These are phyloP conservation scores for Acacia acuminata DNA, from an alignment of 306 rosid genomes.

Conservation along the genomic window DNA sequence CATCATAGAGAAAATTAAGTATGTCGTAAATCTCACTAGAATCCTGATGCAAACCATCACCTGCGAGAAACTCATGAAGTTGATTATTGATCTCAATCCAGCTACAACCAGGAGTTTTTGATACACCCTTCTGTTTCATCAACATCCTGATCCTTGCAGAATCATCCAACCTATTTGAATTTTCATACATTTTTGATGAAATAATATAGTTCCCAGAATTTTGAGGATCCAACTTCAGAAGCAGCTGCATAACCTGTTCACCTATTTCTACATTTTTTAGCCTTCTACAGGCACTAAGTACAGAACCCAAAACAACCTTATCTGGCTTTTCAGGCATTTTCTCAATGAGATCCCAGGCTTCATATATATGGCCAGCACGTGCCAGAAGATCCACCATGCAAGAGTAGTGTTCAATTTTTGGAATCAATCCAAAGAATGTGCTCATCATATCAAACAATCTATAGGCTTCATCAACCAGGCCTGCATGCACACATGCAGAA, in stretches of 20 bases:
- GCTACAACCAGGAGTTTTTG: slow-evolving; percentile 93
- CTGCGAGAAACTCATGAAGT: slow-evolving; percentile 80
- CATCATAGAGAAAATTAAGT: slow-evolving; percentile 60
- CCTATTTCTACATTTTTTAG: slow-evolving; percentile 65
- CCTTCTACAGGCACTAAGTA: slow-evolving; percentile 84
- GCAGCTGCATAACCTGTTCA: slow-evolving; percentile 62
- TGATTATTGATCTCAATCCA: slow-evolving; percentile 79
- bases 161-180: slow-evolving; percentile 73
- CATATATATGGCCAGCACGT: slow-evolving; percentile 75
- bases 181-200: slow-evolving; percentile 76
- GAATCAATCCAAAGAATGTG: slow-evolving; percentile 64
- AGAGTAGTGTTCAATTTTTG: slow-evolving; percentile 92
- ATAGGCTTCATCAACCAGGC: slow-evolving; percentile 72
- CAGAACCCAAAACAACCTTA: slow-evolving; percentile 75
- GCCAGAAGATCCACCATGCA: slow-evolving; percentile 94
- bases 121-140: slow-evolving; percentile 84
- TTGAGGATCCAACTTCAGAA: slow-evolving; percentile 84
- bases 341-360: slow-evolving; percentile 80
- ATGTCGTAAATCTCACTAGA: slow-evolving; percentile 40
- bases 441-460: slow-evolving; percentile 72
- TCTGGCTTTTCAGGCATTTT: slow-evolving; percentile 93
- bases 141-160: slow-evolving; percentile 88
- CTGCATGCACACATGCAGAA: slow-evolving; percentile 94
- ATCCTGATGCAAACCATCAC: slow-evolving; percentile 52
- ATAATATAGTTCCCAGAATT: slow-evolving; percentile 87